Base-by-base conservation (phyloP, 768 basidiomycete genomes). In the Leccinum subtestaceum region DNA sequence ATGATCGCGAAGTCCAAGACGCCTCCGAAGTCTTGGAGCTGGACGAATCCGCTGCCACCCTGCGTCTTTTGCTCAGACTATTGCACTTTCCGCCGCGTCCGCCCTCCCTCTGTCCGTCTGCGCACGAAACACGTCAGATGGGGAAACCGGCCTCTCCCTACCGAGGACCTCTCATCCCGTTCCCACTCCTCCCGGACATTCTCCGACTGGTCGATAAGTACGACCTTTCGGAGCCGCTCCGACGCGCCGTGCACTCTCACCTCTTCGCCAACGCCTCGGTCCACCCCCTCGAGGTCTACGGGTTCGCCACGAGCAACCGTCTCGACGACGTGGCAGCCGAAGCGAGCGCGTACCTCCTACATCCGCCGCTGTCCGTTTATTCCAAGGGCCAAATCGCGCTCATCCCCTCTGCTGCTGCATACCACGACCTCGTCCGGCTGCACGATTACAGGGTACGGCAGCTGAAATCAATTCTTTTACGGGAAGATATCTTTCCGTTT, bases 401-500 rank as follows among this genome's bases (percentile, higher is more conserved):
- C 55, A 79, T 89, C 32, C 83, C 86, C 31, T 80, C 74, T n/a
- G 80, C 82, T 27, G 67, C 78, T 45, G 84, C 86, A 12, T 88
- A 88, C 65, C 88, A 91, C 64, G 77, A 81, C 60, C 74, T 91
- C 27, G 76, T 84, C 48, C 78, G 76, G 29, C 72, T 91, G 57
- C 88, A 90, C 61, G 77, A 78, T 55, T 72, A 79, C 58, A 81
- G 88, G 53, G 77, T 84, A 34, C 77, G 80, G 66, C 74, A 76
- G 25, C 69, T 90, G 51, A 79, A 80, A 49, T 76, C 78, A 27
- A 72, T 84, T 6, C 67, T 89, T 17, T 67, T 84, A 40, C 76
- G 74, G 21, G 86, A 89, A 65, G 81, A 85, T 34, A 77, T 90
- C 48, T 91, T 90, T 65, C 88, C 88, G 19, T 84, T 87, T 70